phyloP scores from a whole-genome alignment of 306 rosid genomes.

The Corylus americana region DNA sequence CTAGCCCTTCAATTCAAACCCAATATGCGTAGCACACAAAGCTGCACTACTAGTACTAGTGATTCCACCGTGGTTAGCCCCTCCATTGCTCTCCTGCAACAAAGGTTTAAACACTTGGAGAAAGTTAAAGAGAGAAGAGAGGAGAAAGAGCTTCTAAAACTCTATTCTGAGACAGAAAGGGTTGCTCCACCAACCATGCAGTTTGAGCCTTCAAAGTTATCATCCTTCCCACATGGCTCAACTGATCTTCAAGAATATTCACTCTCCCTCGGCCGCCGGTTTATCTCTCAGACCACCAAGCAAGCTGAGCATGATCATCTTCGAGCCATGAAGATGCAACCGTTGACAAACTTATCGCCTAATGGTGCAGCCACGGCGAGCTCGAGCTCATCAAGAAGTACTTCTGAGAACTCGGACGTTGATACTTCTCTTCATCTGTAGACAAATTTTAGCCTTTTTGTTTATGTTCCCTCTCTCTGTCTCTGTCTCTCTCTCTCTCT shows the following conservation, averaged over 20 bases:
- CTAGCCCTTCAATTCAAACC: slow-evolving; percentile 61
- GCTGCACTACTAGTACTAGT: slow-evolving; percentile 4
- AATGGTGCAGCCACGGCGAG: slow-evolving; percentile 37
- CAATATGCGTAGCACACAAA: slow-evolving; percentile 67
- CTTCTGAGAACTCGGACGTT: slow-evolving; percentile 61
- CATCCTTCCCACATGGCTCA: slow-evolving; percentile 35
- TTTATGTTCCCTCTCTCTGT: background rate
- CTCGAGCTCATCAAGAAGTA: slow-evolving; percentile 43
- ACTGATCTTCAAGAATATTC: slow-evolving; percentile 36
- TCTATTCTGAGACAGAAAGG: slow-evolving; percentile 38
- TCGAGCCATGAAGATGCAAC: slow-evolving; percentile 27
- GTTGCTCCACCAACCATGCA: slow-evolving; percentile 31
- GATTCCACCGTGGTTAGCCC: slow-evolving; percentile 62
- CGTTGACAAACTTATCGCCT: slow-evolving; percentile 42
- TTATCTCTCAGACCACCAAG: slow-evolving; percentile 39
- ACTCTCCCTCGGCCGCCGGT: slow-evolving; percentile 55
- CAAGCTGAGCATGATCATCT: slow-evolving; percentile 18
- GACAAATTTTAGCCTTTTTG: slow-evolving; percentile 24
- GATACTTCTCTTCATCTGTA: slow-evolving; percentile 96
- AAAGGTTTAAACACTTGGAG: slow-evolving; percentile 89
- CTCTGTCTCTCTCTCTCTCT: slow-evolving; percentile 15
- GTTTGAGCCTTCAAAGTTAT: slow-evolving; percentile 27
- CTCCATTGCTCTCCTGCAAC: slow-evolving; percentile 93
- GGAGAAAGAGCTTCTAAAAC: slow-evolving; percentile 60
- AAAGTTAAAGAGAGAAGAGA: slow-evolving; percentile 89